A percentile compares a stretch with the other conserved stretches of the same genome.
phyloP scores from a whole-genome alignment of 1,284 basidiomycete species.

The Sanghuangporus weigelae region DNA sequence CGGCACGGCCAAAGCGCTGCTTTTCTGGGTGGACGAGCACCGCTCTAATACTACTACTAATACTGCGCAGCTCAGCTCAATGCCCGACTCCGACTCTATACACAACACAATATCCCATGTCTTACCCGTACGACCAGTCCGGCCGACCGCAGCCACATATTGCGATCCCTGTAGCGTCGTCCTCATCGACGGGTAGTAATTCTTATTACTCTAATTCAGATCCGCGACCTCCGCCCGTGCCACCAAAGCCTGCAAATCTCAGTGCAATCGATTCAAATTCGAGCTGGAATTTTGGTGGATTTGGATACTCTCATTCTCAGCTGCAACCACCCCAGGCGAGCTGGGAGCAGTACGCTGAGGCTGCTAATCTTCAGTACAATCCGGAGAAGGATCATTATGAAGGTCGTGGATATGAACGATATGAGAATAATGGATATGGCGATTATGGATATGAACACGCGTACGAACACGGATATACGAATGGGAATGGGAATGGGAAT shows the following conservation, averaged over 20 bases:
- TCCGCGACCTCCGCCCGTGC: not conserved
- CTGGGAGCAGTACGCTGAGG: constrained; percentile 11
- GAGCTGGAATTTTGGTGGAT: not conserved
- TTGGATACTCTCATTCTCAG: not conserved
- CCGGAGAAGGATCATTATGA: not conserved
- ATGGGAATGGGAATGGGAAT: not conserved
- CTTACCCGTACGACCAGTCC: not conserved
- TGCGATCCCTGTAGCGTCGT: not conserved
- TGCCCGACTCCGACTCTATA: not conserved
- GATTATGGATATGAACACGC: not conserved
- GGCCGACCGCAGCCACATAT: constrained; percentile 7
- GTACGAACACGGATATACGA: not conserved
- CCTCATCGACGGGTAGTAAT: no score
- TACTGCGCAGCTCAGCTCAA: not conserved
- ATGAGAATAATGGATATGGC: not conserved
- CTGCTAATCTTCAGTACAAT: constrained; percentile 7
- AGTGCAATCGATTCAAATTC: not conserved
- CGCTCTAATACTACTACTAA: not conserved
- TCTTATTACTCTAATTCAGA: no score
- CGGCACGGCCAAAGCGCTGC: not conserved
- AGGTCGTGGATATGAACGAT: not conserved
- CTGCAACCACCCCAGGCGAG: not conserved
- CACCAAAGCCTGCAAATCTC: not conserved
- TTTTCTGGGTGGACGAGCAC: not conserved
- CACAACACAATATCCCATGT: not conserved